These are phyloP conservation scores for Colletotrichum sp. DNA, from an alignment of 2,329 filamentous ascomycete genomes.

Conservation along the genomic window DNA sequence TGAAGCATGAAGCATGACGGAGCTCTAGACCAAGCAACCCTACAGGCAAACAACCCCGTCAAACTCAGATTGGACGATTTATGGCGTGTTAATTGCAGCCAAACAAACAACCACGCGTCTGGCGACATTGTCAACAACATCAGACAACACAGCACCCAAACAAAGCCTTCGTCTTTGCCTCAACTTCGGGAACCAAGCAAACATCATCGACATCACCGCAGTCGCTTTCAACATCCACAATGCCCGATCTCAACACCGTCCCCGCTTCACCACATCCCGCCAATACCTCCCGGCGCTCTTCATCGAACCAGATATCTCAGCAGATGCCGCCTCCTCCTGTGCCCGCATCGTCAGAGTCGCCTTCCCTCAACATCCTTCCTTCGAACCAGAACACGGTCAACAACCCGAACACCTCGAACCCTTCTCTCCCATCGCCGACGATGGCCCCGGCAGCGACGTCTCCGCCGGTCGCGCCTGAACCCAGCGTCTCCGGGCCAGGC, in stretches of 20 bases:
- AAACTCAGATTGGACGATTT: neutral
- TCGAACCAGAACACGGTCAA: slow-evolving; percentile 59
- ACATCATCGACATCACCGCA: neutral
- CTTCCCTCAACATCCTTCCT: slow-evolving; percentile 61
- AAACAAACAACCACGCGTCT: slow-evolving; percentile 8
- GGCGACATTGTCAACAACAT: neutral
- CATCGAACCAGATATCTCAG: slow-evolving; percentile 42
- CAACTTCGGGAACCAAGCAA: neutral
- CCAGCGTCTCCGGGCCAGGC: slow-evolving; percentile 62
- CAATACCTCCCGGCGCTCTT: slow-evolving; percentile 47
- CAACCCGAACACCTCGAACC: slow-evolving; percentile 34
- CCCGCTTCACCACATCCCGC: slow-evolving; percentile 54
- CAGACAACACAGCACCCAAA: neutral
- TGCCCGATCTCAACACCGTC: slow-evolving; percentile 64
- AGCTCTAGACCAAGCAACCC: slow-evolving; percentile 9
- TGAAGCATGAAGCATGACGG: slow-evolving; percentile 20
- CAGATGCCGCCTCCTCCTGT: slow-evolving; percentile 35
- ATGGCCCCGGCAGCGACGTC: slow-evolving; percentile 27
- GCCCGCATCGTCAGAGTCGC: slow-evolving; percentile 23
- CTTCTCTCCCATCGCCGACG: slow-evolving; percentile 36
- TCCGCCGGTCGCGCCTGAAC: slow-evolving; percentile 24
- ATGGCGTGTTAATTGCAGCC: neutral
- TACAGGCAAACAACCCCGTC: neutral
- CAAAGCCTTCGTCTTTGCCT: neutral
- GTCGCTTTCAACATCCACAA: slow-evolving; percentile 27